A percentile compares a stretch with the other conserved stretches of the same genome.
Evolutionary conservation across 108 stramenopile genomes (phyloP).

Genomic region (Aurantiochytrium sp.): DNA sequence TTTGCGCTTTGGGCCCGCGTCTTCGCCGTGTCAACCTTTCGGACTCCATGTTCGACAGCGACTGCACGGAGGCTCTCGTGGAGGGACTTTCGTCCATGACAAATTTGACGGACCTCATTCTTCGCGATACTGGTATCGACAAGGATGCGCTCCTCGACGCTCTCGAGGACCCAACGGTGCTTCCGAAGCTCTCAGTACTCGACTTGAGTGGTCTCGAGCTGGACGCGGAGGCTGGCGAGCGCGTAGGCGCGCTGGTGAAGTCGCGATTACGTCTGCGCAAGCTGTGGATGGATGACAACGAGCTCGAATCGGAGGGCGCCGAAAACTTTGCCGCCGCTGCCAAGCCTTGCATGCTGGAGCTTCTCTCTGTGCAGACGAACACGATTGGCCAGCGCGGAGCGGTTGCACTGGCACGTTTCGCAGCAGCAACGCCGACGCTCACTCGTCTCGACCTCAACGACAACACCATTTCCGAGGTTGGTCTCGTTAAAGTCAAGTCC

Average conservation of each 20-base stretch:
- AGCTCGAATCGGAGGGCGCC: not conserved
- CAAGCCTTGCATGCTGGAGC: not conserved
- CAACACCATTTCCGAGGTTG: not conserved
- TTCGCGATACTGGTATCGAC: not conserved
- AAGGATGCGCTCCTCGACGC: not conserved
- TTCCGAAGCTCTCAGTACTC: not conserved
- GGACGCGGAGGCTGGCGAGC: not conserved
- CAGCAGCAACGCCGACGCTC: not conserved
- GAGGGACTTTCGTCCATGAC: not conserved
- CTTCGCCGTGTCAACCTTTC: not conserved
- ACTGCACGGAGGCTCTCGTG: not conserved
- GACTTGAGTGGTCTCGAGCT: not conserved
- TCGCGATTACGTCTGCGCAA: not conserved
- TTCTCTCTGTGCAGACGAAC: not conserved
- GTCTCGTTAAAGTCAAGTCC: not conserved
- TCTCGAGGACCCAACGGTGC: not conserved
- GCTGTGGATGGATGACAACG: constrained; percentile 12
- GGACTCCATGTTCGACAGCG: not conserved
- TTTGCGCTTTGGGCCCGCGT: not conserved
- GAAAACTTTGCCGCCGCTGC: not conserved
- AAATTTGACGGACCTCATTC: not conserved
- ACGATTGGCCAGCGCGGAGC: constrained; percentile 1
- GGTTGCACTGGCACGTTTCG: not conserved
- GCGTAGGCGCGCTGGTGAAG: not conserved
- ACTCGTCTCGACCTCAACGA: not conserved